A percentile compares a stretch with the other conserved stretches of the same genome.
phyloP scores from a whole-genome alignment of 83 land plant genomes.

The Diphasiastrum complanatum region DNA sequence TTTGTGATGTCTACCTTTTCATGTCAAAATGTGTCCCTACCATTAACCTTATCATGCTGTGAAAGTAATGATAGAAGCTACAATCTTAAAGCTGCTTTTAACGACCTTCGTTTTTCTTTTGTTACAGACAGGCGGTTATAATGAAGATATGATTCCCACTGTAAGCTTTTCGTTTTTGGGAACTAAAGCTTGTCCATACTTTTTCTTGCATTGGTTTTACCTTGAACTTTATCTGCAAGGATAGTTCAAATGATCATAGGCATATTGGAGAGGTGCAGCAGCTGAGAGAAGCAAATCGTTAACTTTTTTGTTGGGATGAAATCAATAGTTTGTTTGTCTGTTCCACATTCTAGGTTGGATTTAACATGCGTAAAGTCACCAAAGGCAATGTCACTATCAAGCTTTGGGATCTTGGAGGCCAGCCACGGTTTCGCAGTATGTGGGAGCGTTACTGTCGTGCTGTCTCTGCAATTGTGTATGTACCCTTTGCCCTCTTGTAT shows the following conservation, averaged over 20 bases:
- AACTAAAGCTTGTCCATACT: not conserved
- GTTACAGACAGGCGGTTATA: not conserved
- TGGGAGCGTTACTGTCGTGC: slow-evolving; percentile 1
- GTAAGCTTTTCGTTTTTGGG: not conserved
- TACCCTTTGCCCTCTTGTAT: too few relatives aligned
- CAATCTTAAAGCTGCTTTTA: not conserved
- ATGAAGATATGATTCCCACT: not conserved
- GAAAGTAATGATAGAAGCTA: too few relatives aligned
- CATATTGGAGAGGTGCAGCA: too few relatives aligned
- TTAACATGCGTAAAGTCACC: not conserved
- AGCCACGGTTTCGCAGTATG: not conserved
- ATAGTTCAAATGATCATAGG: too few relatives aligned
- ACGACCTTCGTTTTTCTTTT: not conserved
- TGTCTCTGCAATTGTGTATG: not conserved
- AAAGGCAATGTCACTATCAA: not conserved
- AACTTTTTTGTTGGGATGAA: too few relatives aligned
- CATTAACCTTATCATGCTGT: too few relatives aligned
- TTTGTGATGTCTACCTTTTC: too few relatives aligned
- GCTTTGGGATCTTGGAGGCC: not conserved
- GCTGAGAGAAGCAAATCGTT: too few relatives aligned
- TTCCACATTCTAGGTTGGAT: not conserved
- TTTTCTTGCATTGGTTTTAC: not conserved
- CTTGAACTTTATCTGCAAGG: too few relatives aligned
- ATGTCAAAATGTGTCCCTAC: too few relatives aligned
- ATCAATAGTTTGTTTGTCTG: too few relatives aligned